A percentile compares a stretch with the other conserved stretches of the same genome.
These are phyloP conservation scores for Corylus avellana DNA, from an alignment of 306 rosid species.

Conservation along the genomic window DNA sequence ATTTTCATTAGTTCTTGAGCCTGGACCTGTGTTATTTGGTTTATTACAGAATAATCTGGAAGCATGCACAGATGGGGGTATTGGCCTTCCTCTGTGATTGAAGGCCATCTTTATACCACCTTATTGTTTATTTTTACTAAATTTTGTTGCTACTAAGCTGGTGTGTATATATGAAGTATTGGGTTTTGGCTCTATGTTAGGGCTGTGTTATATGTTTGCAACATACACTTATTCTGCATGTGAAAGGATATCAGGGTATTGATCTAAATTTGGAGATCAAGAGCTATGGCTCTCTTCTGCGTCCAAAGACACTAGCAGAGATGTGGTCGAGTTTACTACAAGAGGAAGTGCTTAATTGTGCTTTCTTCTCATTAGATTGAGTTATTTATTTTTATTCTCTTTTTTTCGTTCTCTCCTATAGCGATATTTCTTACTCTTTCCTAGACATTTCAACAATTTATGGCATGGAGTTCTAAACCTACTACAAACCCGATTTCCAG, in stretches of 20 bases:
- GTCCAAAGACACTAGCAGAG: neutral
- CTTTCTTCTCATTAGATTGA: neutral
- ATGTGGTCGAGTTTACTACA: neutral
- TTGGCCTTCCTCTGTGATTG: neutral
- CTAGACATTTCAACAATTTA: neutral
- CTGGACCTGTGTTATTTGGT: neutral
- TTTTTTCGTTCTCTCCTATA: neutral
- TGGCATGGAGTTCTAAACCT: neutral
- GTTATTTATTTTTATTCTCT: neutral
- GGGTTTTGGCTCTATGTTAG: neutral
- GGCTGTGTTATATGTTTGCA: neutral
- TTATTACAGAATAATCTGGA: neutral
- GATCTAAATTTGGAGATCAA: neutral
- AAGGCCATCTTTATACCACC: neutral
- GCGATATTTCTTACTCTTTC: neutral
- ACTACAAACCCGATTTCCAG: neutral
- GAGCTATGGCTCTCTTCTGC: neutral
- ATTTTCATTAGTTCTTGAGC: neutral
- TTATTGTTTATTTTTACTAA: neutral
- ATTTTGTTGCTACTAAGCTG: neutral
- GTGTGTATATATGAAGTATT: neutral
- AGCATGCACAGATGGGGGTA: neutral
- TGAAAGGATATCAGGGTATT: neutral
- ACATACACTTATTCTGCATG: neutral
- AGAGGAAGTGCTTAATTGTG: neutral